These are phyloP conservation scores for Pascua sp. DNA, from an alignment of 1,284 basidiomycete genomes.

Conservation along the genomic window DNA sequence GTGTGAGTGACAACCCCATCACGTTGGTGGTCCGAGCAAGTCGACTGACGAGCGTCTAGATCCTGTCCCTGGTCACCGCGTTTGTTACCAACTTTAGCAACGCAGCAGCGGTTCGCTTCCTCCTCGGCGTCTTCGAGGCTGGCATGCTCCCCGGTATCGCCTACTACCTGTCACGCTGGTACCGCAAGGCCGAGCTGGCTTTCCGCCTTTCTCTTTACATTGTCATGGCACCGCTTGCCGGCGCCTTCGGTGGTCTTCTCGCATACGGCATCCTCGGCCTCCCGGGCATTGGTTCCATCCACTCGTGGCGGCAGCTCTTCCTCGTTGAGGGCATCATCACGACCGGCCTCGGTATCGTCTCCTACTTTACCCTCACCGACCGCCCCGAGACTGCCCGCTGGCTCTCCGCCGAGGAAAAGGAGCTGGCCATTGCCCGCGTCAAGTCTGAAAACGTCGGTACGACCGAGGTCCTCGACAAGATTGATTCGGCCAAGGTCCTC, in stretches of 20 bases:
- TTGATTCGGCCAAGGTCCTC: conserved; percentile 23
- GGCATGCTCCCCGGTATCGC: conserved; percentile 25
- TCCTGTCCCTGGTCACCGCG: conserved; percentile 20
- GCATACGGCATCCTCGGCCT: conserved; percentile 18
- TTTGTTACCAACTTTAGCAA: conserved; percentile 31
- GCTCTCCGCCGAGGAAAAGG: conserved; percentile 26
- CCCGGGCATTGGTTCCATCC: conserved; percentile 8
- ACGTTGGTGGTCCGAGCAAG: no score
- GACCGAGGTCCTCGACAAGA: conserved; percentile 33
- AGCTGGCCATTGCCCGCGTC: conserved; percentile 23
- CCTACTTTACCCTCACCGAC: conserved; percentile 38
- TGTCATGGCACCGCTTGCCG: conserved; percentile 16
- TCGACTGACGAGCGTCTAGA: neutral
- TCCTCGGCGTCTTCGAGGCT: conserved; percentile 27
- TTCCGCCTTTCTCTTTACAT: conserved; percentile 23
- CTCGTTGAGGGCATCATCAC: conserved; percentile 21
- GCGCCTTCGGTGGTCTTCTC: conserved; percentile 21
- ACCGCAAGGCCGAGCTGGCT: conserved; percentile 17
- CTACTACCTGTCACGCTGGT: conserved; percentile 23
- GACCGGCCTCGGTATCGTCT: conserved; percentile 13
- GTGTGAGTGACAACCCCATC: neutral
- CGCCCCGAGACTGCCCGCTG: conserved; percentile 31
- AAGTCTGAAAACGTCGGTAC: conserved; percentile 47
- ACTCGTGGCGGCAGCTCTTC: conserved; percentile 20
- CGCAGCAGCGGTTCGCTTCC: conserved; percentile 27